phyloP scores from a whole-genome alignment of 208 protist genomes.

The Porcisia deanei region DNA sequence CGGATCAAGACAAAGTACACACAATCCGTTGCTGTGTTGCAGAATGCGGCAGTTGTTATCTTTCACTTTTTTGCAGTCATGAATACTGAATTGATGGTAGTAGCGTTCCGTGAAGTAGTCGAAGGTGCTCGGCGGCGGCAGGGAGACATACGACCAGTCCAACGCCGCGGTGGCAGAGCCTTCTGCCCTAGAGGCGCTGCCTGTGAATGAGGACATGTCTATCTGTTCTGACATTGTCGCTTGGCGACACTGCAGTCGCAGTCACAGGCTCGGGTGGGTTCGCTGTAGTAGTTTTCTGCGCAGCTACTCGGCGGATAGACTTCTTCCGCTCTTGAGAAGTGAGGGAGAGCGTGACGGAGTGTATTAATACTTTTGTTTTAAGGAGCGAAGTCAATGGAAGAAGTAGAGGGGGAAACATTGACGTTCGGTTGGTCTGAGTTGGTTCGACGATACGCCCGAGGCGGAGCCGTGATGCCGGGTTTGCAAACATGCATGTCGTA shows the following conservation, averaged over 20 bases:
- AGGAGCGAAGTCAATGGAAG: not conserved
- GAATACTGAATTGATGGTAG: slow-evolving; percentile 74
- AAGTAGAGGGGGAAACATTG: not conserved
- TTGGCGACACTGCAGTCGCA: not conserved
- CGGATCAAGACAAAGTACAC: slow-evolving; percentile 76
- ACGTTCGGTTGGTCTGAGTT: too few species aligned
- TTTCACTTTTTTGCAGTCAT: slow-evolving; percentile 60
- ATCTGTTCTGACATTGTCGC: not conserved
- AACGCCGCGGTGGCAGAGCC: not conserved
- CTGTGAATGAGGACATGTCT: not conserved
- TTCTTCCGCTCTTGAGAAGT: not conserved
- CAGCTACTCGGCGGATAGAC: too few species aligned
- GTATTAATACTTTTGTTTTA: not conserved
- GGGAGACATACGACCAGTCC: slow-evolving; percentile 29
- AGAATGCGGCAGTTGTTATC: slow-evolving; percentile 78
- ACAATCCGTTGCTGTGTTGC: slow-evolving; percentile 88
- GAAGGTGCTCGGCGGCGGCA: slow-evolving; percentile 49
- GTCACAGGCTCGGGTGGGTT: not conserved
- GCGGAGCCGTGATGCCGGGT: too few species aligned
- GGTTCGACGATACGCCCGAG: too few species aligned
- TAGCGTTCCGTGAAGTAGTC: slow-evolving; percentile 83
- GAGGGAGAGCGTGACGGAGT: not conserved
- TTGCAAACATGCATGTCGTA: too few species aligned
- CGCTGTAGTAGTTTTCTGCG: not conserved
- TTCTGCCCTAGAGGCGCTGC: not conserved